Base-by-base conservation (phyloP, 495 filamentous ascomycete genomes). In the Echria macrotheca region DNA sequence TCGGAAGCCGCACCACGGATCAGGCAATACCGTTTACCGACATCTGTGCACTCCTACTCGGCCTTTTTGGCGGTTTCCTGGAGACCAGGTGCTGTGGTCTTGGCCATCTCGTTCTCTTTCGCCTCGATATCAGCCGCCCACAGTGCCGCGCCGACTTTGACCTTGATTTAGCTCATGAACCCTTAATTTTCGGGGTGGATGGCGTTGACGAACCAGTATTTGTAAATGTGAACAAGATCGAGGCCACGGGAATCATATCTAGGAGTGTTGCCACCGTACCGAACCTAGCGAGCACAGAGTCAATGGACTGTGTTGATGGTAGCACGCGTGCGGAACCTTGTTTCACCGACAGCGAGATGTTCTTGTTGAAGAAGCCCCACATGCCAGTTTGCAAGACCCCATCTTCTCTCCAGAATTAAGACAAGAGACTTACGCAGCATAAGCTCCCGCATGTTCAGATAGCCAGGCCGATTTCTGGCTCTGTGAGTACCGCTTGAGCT, bases 41-140 rank as follows among this genome's bases (percentile, higher is more conserved):
- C 56, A 53, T 50, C 53, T 24, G 39, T 54, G 37, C 54, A 47
- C 49, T 48, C 36, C 66, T 61, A 80, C 58, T 81, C 68, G 22
- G 71, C 74, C 53, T 78, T 80, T 61, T 74, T 77, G 12, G 71
- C 74, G 47, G 76, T 61, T 38, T 79, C 78, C 40, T 69, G 69
- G 44, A 83, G 57, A 4, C 61, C 70, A 1, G 79, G 77, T 15
- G 76, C 75, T 8, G 78, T 82, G 25, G 68, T 71, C 43, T 66
- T 53, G 23, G 64, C 61, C 73, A 74, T 74, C 38, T 61, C 44
- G 23, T 58, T 69, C 36, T 69, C 72, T 52, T 70, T 76, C 50
- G 77, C 74, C 68, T 97, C 93, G 45, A 96, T 78, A 69, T 96
- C 91, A 5, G 88, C 84, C 17, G 93, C 91, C 89, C 89, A 98